These are phyloP conservation scores for Sporothrix protearum DNA, from an alignment of 2,329 filamentous ascomycete species.

Conservation along the genomic window DNA sequence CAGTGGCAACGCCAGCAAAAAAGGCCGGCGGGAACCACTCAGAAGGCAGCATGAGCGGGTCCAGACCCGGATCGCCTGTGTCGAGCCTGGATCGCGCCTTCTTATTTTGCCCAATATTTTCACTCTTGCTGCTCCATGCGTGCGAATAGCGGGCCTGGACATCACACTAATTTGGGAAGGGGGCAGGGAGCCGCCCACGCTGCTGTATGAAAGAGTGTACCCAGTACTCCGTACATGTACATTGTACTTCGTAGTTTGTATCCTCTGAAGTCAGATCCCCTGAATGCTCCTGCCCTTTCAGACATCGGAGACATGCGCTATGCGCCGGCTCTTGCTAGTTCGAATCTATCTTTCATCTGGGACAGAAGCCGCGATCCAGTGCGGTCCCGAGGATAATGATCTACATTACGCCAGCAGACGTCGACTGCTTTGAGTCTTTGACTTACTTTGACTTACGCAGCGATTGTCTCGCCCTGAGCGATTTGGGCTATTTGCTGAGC, in stretches of 20 bases:
- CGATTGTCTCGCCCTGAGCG: background rate
- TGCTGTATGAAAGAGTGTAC: background rate
- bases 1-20: background rate
- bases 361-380: slow-evolving; percentile 5
- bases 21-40: background rate
- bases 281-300: background rate
- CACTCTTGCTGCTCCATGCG: background rate
- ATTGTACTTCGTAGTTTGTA: background rate
- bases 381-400: background rate
- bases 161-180: background rate
- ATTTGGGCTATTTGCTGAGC: background rate
- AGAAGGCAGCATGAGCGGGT: background rate
- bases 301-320: background rate
- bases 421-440: background rate
- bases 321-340: background rate
- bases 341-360: background rate
- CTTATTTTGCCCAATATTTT: background rate
- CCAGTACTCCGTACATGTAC: background rate
- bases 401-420: background rate
- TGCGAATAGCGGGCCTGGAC: background rate
- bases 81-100: background rate
- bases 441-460: background rate
- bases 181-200: background rate
- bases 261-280: background rate
- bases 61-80: background rate